These are phyloP conservation scores for Margaritispora aquatica DNA, from an alignment of 495 filamentous ascomycete species.

Conservation along the genomic window DNA sequence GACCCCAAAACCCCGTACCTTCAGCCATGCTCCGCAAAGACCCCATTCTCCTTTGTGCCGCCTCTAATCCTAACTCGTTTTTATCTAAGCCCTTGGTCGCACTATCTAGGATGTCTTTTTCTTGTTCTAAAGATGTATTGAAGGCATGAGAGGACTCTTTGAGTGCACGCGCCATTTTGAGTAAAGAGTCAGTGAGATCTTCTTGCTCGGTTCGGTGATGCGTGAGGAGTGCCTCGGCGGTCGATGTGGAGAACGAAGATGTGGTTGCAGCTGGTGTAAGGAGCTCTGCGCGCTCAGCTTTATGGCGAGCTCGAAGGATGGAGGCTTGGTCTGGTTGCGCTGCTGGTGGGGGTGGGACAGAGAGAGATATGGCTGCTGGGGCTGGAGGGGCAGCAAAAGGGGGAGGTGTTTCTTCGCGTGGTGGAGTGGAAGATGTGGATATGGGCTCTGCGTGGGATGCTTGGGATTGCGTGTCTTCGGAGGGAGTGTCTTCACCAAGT, in stretches of 20 bases:
- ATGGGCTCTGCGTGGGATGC: conserved; percentile 10
- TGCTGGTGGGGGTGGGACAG: conserved; percentile 13
- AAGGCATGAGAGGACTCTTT: conserved; percentile 70
- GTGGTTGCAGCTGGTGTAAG: conserved; percentile 8
- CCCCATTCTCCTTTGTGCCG: conserved; percentile 68
- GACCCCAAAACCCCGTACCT: conserved; percentile 80
- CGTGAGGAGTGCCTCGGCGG: conserved; percentile 62
- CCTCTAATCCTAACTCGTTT: conserved; percentile 67
- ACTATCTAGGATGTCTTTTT: conserved; percentile 60
- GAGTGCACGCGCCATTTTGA: conserved; percentile 68
- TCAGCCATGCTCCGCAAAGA: conserved; percentile 68
- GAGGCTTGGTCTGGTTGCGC: conserved; percentile 19
- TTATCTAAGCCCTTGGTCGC: conserved; percentile 70
- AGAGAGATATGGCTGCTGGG: conserved; percentile 4
- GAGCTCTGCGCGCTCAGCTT: conserved; percentile 8
- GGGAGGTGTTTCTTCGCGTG: conserved; percentile 6
- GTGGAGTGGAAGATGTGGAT: conserved; percentile 13
- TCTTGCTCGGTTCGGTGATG: conserved; percentile 77
- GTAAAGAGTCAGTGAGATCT: conserved; percentile 70
- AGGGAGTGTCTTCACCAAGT: conserved; percentile 35
- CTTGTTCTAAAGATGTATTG: conserved; percentile 60
- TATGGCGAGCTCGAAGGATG: conserved; percentile 20
- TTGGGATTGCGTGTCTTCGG: conserved; percentile 19
- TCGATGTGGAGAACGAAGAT: conserved; percentile 26
- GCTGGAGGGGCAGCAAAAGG: conserved; percentile 2